Evolutionary conservation across 257 asterid genomes (phyloP).

Genomic region (Solanum okadae): DNA sequence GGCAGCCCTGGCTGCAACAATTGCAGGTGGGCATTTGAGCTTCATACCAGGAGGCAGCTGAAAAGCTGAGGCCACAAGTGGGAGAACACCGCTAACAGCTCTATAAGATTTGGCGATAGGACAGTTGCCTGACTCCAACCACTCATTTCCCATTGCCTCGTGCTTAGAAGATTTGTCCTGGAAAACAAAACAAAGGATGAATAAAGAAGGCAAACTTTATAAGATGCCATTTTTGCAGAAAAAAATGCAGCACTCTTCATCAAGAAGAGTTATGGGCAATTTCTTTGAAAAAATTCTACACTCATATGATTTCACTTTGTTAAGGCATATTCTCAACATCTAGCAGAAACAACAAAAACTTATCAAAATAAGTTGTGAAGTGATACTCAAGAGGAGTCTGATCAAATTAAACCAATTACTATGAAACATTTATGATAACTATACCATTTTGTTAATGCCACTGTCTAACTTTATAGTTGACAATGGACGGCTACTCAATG

Average conservation of each 20-base stretch:
- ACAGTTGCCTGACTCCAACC: constrained; percentile 66
- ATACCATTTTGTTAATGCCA: background rate
- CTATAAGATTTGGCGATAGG: constrained; percentile 79
- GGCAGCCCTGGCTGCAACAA: constrained; percentile 84
- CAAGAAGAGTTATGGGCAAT: background rate
- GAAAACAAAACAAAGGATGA: background rate
- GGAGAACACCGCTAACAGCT: constrained; percentile 55
- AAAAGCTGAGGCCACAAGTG: constrained; percentile 58
- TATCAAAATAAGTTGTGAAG: background rate
- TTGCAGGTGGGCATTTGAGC: constrained; percentile 66
- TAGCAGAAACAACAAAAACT: background rate
- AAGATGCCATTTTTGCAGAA: background rate
- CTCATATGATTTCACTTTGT: background rate
- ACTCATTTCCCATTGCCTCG: constrained; percentile 64
- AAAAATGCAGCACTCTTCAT: background rate
- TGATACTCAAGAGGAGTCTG: background rate
- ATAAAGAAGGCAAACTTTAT: background rate
- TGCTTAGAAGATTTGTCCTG: constrained; percentile 59
- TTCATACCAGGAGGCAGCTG: constrained; percentile 60
- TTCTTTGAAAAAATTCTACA: background rate
- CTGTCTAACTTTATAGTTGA: background rate
- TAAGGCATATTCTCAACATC: background rate
- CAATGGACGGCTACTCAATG: background rate
- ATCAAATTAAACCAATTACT: background rate
- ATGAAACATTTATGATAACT: background rate